Evolutionary conservation across 371 early-diverging fungal genomes (phyloP).

Genomic region (Lichtheimia hyalospora): DNA sequence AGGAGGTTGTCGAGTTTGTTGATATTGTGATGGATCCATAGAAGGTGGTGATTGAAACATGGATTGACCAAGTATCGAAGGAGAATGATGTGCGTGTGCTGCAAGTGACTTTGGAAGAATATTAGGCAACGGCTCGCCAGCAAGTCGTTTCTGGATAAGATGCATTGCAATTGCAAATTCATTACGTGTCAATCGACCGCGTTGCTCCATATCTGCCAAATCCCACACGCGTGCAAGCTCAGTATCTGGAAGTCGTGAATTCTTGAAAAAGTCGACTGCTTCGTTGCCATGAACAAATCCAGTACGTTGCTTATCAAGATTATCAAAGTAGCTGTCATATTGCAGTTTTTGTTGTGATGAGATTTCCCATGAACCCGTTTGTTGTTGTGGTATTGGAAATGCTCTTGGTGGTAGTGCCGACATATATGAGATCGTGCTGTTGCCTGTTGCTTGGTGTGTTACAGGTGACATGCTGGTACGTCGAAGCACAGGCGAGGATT

Average conservation of each 20-base stretch:
- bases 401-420: not conserved
- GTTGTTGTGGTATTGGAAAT: not conserved
- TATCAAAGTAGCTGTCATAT: conserved; percentile 71
- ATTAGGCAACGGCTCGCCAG: conserved; percentile 71
- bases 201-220: conserved; percentile 76
- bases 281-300: conserved; percentile 51
- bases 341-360: conserved; percentile 67
- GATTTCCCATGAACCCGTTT: conserved; percentile 63
- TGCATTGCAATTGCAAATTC: conserved; percentile 97
- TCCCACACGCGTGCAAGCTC: conserved; percentile 84
- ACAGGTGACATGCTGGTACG: conserved; percentile 10
- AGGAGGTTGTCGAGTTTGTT: not conserved
- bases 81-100: conserved; percentile 15
- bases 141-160: conserved; percentile 76
- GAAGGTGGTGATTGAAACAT: not conserved
- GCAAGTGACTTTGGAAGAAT: conserved; percentile 60
- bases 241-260: conserved; percentile 71
- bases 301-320: conserved; percentile 52
- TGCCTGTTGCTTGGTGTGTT: conserved; percentile 8
- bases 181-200: conserved; percentile 80
- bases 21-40: not conserved
- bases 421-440: conserved; percentile 1
- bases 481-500: conserved; percentile 14
- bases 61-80: conserved; percentile 1
- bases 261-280: conserved; percentile 80